phyloP scores from a whole-genome alignment of 306 rosid genomes.

The Fagus crenata region DNA sequence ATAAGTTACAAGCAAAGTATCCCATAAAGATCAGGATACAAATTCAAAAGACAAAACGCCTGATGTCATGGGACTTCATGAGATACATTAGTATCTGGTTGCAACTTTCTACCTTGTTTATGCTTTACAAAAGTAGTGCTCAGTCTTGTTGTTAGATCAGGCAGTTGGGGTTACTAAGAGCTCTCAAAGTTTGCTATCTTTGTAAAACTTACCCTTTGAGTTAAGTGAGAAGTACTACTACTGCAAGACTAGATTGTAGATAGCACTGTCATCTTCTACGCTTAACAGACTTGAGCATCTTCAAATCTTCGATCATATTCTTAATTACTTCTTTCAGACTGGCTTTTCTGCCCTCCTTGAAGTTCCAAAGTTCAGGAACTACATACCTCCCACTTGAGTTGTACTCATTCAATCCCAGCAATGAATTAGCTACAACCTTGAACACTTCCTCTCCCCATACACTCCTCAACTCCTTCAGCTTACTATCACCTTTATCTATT shows the following conservation, averaged over 20 bases:
- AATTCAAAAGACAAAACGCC: no score
- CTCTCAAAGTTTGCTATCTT: not conserved
- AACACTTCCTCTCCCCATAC: not conserved
- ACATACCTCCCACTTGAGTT: constrained; percentile 7
- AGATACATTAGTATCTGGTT: no score
- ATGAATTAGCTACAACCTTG: not conserved
- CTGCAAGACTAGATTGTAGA: not conserved
- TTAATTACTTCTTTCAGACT: not conserved
- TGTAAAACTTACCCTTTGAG: not conserved
- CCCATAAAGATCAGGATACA: no score
- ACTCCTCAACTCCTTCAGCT: not conserved
- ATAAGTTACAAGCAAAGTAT: no score
- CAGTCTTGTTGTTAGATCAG: no score
- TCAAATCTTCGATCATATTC: not conserved
- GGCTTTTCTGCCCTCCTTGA: constrained; percentile 8
- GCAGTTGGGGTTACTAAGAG: no score
- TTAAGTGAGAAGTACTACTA: no score
- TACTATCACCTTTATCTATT: not conserved
- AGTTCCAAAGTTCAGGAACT: constrained; percentile 12
- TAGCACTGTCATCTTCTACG: not conserved
- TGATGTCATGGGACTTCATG: no score
- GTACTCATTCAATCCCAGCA: not conserved
- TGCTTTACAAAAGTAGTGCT: no score
- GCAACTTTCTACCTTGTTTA: no score
- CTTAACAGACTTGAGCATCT: not conserved